Percentiles rank a stretch among this genome's conserved stretches.
These are phyloP conservation scores for Solanum hybrid DNA, from an alignment of 305 asterid species.

Conservation along the genomic window DNA sequence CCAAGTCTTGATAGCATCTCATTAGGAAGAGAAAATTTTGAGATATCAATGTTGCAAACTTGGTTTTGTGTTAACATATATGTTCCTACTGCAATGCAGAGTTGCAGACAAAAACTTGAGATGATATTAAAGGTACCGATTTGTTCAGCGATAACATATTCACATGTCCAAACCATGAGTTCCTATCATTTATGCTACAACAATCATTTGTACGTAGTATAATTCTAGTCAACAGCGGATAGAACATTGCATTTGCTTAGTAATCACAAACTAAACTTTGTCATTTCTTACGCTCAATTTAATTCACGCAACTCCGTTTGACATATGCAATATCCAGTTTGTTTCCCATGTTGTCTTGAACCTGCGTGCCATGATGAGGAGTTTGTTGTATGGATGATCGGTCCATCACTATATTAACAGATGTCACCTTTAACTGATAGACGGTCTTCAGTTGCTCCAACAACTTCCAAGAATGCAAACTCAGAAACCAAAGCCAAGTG, in stretches of 20 bases:
- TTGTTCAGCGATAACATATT: neutral
- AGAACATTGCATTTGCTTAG: neutral
- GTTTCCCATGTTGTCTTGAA: neutral
- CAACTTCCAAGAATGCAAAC: slow-evolving; percentile 12
- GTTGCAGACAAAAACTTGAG: neutral
- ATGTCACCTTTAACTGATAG: neutral
- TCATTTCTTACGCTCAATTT: neutral
- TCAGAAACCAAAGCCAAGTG: slow-evolving; percentile 35
- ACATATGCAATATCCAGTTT: neutral
- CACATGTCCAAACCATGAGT: neutral
- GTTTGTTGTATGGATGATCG: neutral
- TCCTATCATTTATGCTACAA: neutral
- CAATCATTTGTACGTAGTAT: neutral
- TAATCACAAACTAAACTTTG: neutral
- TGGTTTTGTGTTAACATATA: neutral
- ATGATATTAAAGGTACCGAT: neutral
- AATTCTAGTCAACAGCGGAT: neutral
- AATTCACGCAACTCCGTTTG: neutral
- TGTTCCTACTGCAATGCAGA: neutral
- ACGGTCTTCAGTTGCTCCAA: neutral
- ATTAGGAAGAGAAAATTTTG: neutral
- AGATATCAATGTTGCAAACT: neutral
- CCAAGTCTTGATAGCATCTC: neutral
- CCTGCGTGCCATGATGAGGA: neutral
- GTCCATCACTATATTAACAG: neutral